Evolutionary conservation across 257 asterid species (phyloP), one percentile per base, ranked within the genome.

Genomic region (Haberlea rhodopensis): DNA sequence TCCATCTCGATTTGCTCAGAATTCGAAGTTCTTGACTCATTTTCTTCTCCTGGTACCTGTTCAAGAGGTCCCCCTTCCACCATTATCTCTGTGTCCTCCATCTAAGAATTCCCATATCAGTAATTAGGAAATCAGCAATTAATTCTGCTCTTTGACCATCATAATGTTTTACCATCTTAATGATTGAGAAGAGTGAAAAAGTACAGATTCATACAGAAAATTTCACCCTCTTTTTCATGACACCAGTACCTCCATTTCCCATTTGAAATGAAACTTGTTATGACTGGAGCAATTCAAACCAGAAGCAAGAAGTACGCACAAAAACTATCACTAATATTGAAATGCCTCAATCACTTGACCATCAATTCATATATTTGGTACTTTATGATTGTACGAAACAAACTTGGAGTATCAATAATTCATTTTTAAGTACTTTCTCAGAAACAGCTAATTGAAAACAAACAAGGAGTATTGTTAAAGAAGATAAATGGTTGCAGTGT

Each of bases 1-100:
- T 92, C 91, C 54, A 76, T 79, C 68, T 83, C 84, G 71, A 85
- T 70, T 75, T 80, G 87, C 68, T 89, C 94, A 22, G 96, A 89
- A 62, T 74, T 79, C 71, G 73, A 49, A 62, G 73, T 53, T 54
- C 66, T 62, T 37, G 65, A 67, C 57, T 70, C 95, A 59, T 69
- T 72, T 65, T 79, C 98, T 67, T 89, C 94, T 29, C 70, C 89
- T 53, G 75, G 59, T 70, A 70, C 68, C 73, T 73, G 75, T n/a
- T 28, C 65, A 52, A 13, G 23, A 10, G 81, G 67, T 62, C 75
- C 85, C 60, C 65, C 81, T 29, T 70, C 82, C 73, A 71, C 66
- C 57, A 61, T 52, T 20, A 45, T 46, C 66, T 76, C 80, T 13
- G 76, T 68, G 26, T 67, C 71, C 70, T 80, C 83, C 72, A 55